Conservation (phyloP, 2,329 filamentous ascomycete genomes). For the Purpureocillium takamizusanense region DNA sequence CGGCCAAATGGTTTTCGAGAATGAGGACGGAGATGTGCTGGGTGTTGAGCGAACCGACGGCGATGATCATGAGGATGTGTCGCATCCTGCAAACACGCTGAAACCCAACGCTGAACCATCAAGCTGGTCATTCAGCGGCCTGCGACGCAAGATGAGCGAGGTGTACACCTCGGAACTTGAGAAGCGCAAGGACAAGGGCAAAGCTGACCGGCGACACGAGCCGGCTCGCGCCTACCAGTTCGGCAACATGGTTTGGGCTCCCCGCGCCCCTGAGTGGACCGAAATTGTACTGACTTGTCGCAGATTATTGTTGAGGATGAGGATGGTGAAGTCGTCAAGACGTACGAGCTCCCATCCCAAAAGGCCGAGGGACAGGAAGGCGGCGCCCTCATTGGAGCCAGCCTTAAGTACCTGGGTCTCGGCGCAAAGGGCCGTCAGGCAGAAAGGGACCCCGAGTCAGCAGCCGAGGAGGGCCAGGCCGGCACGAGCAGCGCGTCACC, state of each 20-base stretch:
- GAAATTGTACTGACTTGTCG: neutral
- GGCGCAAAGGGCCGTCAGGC: slow-evolving; percentile 31
- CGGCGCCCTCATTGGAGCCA: slow-evolving; percentile 28
- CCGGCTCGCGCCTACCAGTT: slow-evolving; percentile 80
- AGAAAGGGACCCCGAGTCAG: slow-evolving; percentile 23
- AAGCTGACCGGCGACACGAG: slow-evolving; percentile 52
- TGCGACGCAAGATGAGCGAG: slow-evolving; percentile 41
- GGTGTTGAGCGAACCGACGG: slow-evolving; percentile 39
- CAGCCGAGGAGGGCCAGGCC: slow-evolving; percentile 20
- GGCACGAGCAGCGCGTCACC: slow-evolving; percentile 17
- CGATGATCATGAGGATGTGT: neutral
- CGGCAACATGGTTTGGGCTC: slow-evolving; percentile 57
- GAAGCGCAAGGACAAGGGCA: slow-evolving; percentile 53
- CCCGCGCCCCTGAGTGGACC: neutral
- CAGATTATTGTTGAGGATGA: slow-evolving; percentile 82
- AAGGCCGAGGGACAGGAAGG: slow-evolving; percentile 32
- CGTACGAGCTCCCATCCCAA: slow-evolving; percentile 62
- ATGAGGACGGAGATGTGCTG: slow-evolving; percentile 79
- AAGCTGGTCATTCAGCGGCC: slow-evolving; percentile 23
- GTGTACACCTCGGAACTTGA: slow-evolving; percentile 52
- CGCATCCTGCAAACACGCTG: neutral
- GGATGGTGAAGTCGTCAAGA: slow-evolving; percentile 78
- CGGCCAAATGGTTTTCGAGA: slow-evolving; percentile 69
- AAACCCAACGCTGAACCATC: slow-evolving; percentile 4
- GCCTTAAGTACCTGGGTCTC: slow-evolving; percentile 47